phyloP scores from a whole-genome alignment of 805 yeast genomes.

The Komagataella populi region DNA sequence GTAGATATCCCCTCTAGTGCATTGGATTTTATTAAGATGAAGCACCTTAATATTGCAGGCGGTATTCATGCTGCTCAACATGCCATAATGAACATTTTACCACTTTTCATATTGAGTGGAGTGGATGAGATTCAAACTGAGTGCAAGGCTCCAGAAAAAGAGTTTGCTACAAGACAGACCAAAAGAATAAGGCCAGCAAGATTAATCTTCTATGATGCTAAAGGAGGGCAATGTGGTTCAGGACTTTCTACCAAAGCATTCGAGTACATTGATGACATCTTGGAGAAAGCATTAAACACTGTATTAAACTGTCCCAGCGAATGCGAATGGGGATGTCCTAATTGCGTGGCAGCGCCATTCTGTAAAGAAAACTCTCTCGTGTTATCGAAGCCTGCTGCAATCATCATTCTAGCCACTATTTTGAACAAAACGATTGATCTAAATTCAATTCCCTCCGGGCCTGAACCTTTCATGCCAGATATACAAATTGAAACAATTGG shows the following conservation, averaged over 20 bases:
- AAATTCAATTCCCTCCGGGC: conserved; percentile 48
- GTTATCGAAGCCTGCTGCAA: conserved; percentile 77
- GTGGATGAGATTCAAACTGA: conserved; percentile 78
- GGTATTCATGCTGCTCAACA: conserved; percentile 97
- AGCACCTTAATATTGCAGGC: conserved; percentile 62
- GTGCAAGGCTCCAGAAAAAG: conserved; percentile 96
- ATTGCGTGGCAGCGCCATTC: conserved; percentile 71
- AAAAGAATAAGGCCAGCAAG: conserved; percentile 75
- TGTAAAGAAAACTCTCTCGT: conserved; percentile 79
- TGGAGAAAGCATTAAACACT: conserved; percentile 44
- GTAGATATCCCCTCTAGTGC: conserved; percentile 68
- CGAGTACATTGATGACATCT: conserved; percentile 57
- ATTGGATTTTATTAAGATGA: conserved; percentile 39
- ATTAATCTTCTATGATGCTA: conserved; percentile 68
- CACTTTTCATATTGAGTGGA: conserved; percentile 59
- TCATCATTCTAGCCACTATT: conserved; percentile 49
- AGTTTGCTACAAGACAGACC: conserved; percentile 68
- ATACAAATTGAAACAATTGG: conserved; percentile 56
- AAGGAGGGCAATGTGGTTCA: conserved; percentile 69
- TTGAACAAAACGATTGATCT: conserved; percentile 38
- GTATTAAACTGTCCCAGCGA: conserved; percentile 56
- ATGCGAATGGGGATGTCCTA: conserved; percentile 59
- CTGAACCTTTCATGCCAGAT: conserved; percentile 64
- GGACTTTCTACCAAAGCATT: conserved; percentile 75
- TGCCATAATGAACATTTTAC: conserved; percentile 68